Evolutionary conservation across 2,329 filamentous ascomycete species (phyloP).

Genomic region (Alternaria viburni): DNA sequence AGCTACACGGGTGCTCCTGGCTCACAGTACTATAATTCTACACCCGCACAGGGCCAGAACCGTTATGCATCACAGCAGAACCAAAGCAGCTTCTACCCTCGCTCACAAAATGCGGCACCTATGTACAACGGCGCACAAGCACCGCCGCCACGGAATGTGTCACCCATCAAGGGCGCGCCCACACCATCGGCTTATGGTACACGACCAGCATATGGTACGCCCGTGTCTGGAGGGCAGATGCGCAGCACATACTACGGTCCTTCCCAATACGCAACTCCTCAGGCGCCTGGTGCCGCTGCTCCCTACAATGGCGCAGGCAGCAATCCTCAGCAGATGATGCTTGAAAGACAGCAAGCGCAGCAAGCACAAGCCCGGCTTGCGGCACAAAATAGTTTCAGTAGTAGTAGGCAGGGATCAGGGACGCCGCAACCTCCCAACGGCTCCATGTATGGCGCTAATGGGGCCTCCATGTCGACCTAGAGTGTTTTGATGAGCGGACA

Average conservation of each 20-base stretch:
- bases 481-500: conserved; percentile 1
- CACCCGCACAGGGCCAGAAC: conserved; percentile 39
- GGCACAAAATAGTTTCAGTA: conserved; percentile 44
- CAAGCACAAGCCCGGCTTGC: conserved; percentile 47
- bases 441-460: conserved; percentile 18
- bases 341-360: conserved; percentile 44
- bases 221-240: conserved; percentile 36
- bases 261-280: conserved; percentile 41
- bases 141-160: conserved; percentile 41
- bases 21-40: conserved; percentile 43
- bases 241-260: conserved; percentile 44
- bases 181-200: conserved; percentile 35
- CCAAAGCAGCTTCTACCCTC: conserved; percentile 43
- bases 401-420: conserved; percentile 41
- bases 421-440: conserved; percentile 46
- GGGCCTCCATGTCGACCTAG: conserved; percentile 31
- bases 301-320: conserved; percentile 27
- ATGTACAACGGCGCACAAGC: conserved; percentile 39
- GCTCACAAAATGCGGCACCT: conserved; percentile 42
- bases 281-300: conserved; percentile 31
- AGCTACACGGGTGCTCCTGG: conserved; percentile 35
- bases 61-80: conserved; percentile 40
- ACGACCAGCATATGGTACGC: conserved; percentile 37
- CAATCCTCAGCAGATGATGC: conserved; percentile 45
- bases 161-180: conserved; percentile 44